Evolutionary conservation across 2,329 filamentous ascomycete genomes (phyloP), one percentile per base, ranked within the genome.

Genomic region (Gnomoniopsis sp.): DNA sequence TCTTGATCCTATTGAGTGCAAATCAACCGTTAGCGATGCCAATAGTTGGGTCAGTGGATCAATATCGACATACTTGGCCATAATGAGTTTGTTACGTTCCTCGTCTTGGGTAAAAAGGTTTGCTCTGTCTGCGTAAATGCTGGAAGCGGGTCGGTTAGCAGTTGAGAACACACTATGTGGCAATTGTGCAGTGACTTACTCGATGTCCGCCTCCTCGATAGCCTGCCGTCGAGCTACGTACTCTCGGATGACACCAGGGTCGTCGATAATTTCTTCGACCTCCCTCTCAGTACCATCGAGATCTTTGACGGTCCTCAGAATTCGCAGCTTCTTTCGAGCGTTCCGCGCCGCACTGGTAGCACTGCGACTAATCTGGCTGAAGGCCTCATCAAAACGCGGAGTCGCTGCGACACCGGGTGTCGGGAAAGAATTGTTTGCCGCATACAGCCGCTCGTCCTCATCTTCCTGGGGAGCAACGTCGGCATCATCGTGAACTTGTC

Each of bases 201-300:
- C 89, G 74, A 89, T 88, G 63, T 91, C 86, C 62, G 85, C 80
- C 64, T 88, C 85, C 60, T 88, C 85, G 64, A 90, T 87, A 63
- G 89, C 82, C 74, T 90, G 92, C 70, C 90, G 83, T 21, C 47
- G 23, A 3, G 53, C 53, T 26, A 34, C 46, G 71, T 99, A 99
- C 71, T 93, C 89, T 61, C 89, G 86, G 72, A 96, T 96, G 53
- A 98, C 91, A 52, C 90, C 87, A 2, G 89, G 86, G 70, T 98
- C 92, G 65, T 88, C 87, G 33, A 96, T 81, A 17, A 87, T 75
- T 65, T 91, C 83, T 56, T 88, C 87, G 64, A 84, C 83, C 47
- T 83, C 80, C 65, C 88, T 87, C 53, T 73, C 79, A 48, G 84
- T 78, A 38, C 77, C 77, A 60, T 78, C 75, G 3, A 74, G 62